Evolutionary conservation across 2,329 filamentous ascomycete genomes (phyloP).

Genomic region (Colletotrichum euphorbiae): DNA sequence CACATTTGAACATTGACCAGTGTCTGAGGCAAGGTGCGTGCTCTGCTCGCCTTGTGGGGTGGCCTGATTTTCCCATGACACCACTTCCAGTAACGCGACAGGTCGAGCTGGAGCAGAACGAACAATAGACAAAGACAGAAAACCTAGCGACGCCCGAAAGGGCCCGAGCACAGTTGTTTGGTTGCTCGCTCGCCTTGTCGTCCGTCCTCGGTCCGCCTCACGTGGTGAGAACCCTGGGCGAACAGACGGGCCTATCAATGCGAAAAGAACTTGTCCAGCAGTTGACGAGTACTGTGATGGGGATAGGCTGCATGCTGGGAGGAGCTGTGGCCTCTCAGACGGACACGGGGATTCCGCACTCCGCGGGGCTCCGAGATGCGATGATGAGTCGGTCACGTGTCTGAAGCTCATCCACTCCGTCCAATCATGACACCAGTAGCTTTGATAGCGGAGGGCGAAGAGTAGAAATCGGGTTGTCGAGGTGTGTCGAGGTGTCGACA

Average conservation of each 20-base stretch:
- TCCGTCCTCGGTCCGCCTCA: conserved; percentile 28
- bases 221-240: conserved; percentile 25
- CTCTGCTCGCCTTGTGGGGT: conserved; percentile 5
- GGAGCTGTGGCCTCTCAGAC: background rate
- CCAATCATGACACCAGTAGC: background rate
- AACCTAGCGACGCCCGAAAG: conserved; percentile 7
- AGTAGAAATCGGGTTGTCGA: too few relatives aligned
- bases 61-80: conserved; percentile 18
- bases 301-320: background rate
- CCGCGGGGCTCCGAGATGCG: conserved; percentile 29
- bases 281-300: background rate
- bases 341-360: conserved; percentile 22
- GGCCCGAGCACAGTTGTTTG: conserved; percentile 8
- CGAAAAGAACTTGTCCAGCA: background rate
- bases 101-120: too few relatives aligned
- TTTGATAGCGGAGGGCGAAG: background rate
- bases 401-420: background rate
- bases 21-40: conserved; percentile 6
- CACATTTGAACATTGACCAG: conserved; percentile 9
- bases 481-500: too few relatives aligned
- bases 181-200: conserved; percentile 20
- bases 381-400: conserved; percentile 4
- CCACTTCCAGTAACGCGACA: background rate
- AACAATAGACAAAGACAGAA: too few relatives aligned
- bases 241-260: conserved; percentile 9